Evolutionary conservation across 495 filamentous ascomycete genomes (phyloP).

Genomic region (Peziza echinospora): DNA sequence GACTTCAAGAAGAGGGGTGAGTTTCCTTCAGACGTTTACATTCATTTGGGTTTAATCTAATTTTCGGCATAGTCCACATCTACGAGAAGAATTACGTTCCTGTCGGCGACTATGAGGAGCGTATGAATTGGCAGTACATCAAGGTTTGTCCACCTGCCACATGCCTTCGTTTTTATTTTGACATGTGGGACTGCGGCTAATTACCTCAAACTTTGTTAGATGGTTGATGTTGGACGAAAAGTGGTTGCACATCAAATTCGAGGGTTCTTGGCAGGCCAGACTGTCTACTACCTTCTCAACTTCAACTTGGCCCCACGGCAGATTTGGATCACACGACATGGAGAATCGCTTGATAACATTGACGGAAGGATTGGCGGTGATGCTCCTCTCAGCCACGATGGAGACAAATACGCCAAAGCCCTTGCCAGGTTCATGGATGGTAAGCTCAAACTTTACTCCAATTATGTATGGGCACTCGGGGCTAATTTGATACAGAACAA

Average conservation of each 20-base stretch:
- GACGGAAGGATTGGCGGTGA: constrained; percentile 67
- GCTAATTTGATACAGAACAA: constrained; percentile 57
- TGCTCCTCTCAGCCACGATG: constrained; percentile 55
- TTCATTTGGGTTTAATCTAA: background rate
- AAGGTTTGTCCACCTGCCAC: constrained; percentile 29
- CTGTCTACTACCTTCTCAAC: constrained; percentile 79
- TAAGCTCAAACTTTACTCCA: constrained; percentile 49
- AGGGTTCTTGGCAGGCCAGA: constrained; percentile 76
- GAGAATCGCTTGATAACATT: constrained; percentile 62
- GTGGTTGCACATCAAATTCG: constrained; percentile 71
- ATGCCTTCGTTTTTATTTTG: background rate
- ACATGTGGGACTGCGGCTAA: constrained; percentile 4
- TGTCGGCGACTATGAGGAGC: constrained; percentile 76
- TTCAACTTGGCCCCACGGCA: constrained; percentile 89
- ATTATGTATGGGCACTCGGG: no score
- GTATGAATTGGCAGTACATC: constrained; percentile 72
- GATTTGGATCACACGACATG: constrained; percentile 95
- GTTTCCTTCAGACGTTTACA: background rate
- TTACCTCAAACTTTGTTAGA: constrained; percentile 36
- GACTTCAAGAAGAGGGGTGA: constrained; percentile 67
- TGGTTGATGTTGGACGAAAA: constrained; percentile 95
- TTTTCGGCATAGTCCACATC: constrained; percentile 37
- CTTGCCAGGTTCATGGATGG: constrained; percentile 56
- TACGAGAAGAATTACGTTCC: constrained; percentile 88
- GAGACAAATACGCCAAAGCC: constrained; percentile 45